Evolutionary conservation across 495 filamentous ascomycete genomes (phyloP).

Genomic region (Tuber indicum): DNA sequence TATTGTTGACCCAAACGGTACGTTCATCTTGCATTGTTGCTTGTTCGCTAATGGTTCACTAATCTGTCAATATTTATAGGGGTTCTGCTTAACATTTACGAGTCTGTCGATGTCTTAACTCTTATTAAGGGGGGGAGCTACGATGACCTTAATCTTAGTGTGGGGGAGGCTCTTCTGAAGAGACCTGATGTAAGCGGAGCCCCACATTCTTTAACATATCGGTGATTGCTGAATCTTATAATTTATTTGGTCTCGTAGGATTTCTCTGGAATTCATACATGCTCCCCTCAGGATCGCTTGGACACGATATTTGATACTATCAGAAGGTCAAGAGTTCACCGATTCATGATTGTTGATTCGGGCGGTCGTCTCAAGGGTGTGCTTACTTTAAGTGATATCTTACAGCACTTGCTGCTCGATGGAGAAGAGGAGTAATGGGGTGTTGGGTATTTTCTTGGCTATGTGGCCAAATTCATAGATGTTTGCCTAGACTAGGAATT

Average conservation of each 20-base stretch:
- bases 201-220: not conserved
- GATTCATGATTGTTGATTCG: constrained; percentile 87
- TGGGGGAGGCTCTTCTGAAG: constrained; percentile 84
- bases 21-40: constrained; percentile 10
- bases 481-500: not conserved
- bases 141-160: constrained; percentile 77
- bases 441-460: not conserved
- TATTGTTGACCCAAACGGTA: constrained; percentile 75
- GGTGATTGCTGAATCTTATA: constrained; percentile 3
- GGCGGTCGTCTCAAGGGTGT: constrained; percentile 77
- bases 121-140: constrained; percentile 90
- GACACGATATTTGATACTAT: constrained; percentile 97
- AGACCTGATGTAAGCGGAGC: constrained; percentile 59
- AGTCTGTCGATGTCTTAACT: constrained; percentile 94
- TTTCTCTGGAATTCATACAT: constrained; percentile 95
- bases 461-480: not conserved
- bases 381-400: constrained; percentile 89
- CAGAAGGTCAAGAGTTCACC: constrained; percentile 85
- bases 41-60: not conserved
- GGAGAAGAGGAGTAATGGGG: constrained; percentile 60
- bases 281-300: constrained; percentile 79
- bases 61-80: constrained; percentile 44
- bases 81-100: constrained; percentile 88
- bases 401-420: constrained; percentile 86
- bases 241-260: constrained; percentile 52